Evolutionary conservation across 2,329 filamentous ascomycete genomes (phyloP).

Genomic region (Venturia oleaginea): DNA sequence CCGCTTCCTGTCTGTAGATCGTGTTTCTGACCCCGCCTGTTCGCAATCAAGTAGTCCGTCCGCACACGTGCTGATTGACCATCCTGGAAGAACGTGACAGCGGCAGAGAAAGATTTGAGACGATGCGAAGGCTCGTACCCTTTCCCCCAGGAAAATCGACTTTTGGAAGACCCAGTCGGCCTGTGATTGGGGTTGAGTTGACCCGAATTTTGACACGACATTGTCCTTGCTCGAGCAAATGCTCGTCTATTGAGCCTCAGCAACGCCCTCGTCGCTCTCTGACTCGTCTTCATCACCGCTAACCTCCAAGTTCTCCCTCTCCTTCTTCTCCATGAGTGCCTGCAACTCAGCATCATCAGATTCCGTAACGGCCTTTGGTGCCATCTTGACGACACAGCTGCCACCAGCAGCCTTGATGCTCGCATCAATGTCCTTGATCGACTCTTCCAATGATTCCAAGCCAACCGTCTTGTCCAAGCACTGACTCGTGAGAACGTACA

Average conservation of each 20-base stretch:
- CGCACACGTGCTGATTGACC: not conserved
- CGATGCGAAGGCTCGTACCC: not conserved
- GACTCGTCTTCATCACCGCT: slow-evolving; percentile 95
- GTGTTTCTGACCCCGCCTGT: not conserved
- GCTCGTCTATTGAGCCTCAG: not conserved
- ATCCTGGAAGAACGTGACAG: not conserved
- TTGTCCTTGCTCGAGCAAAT: not conserved
- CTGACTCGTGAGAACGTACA: slow-evolving; percentile 93
- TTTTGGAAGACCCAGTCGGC: not conserved
- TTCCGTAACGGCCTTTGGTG: slow-evolving; percentile 97
- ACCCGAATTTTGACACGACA: not conserved
- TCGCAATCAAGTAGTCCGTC: not conserved
- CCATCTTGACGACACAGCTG: slow-evolving; percentile 88
- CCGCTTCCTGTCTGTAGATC: no score
- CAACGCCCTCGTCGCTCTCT: slow-evolving; percentile 70
- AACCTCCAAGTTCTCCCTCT: slow-evolving; percentile 95
- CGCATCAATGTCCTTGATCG: slow-evolving; percentile 76
- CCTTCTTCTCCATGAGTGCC: slow-evolving; percentile 97
- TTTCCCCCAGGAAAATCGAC: not conserved
- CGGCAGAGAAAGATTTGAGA: not conserved
- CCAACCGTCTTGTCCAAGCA: slow-evolving; percentile 88
- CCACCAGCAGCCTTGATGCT: slow-evolving; percentile 74
- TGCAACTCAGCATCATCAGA: slow-evolving; percentile 95
- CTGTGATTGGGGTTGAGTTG: not conserved
- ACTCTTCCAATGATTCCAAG: slow-evolving; percentile 75